Evolutionary conservation across 2,329 filamentous ascomycete species (phyloP).

Genomic region (Fusarium proliferatum): DNA sequence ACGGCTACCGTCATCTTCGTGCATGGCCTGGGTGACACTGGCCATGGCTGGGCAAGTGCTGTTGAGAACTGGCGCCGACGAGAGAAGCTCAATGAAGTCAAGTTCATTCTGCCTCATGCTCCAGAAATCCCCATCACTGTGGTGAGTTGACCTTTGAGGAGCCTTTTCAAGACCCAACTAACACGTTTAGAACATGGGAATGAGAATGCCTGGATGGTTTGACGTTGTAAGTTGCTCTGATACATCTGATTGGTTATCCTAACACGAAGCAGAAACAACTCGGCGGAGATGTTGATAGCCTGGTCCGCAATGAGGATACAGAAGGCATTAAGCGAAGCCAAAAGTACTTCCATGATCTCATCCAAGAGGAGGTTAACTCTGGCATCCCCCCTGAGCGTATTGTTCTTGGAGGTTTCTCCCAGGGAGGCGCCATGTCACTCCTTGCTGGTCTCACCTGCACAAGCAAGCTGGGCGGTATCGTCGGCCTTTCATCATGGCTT

Average conservation of each 20-base stretch:
- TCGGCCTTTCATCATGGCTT: conserved; percentile 86
- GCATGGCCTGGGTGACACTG: conserved; percentile 90
- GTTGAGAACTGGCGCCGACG: conserved; percentile 89
- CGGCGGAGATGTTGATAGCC: conserved; percentile 47
- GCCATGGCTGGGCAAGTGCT: conserved; percentile 81
- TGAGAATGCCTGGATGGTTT: conserved; percentile 85
- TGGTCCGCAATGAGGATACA: conserved; percentile 68
- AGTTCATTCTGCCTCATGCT: conserved; percentile 94
- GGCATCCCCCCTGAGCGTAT: conserved; percentile 87
- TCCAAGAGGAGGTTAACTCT: conserved; percentile 81
- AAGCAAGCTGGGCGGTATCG: conserved; percentile 85
- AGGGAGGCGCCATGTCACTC: conserved; percentile 89
- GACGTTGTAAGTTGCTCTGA: conserved; percentile 69
- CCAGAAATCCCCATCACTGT: conserved; percentile 86
- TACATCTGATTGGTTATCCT: not conserved
- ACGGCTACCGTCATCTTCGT: conserved; percentile 95
- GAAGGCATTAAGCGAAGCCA: conserved; percentile 78
- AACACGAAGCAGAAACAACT: conserved; percentile 47
- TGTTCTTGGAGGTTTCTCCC: conserved; percentile 84
- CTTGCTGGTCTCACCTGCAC: conserved; percentile 80
- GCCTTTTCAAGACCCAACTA: conserved; percentile 1
- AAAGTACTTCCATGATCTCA: conserved; percentile 80
- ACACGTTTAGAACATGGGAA: conserved; percentile 43
- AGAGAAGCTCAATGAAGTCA: conserved; percentile 85
- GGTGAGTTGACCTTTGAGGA: conserved; percentile 41